Evolutionary conservation across 2,329 filamentous ascomycete genomes (phyloP), one percentile per base, ranked within the genome.

Genomic region (Mollisiaceae sp.): DNA sequence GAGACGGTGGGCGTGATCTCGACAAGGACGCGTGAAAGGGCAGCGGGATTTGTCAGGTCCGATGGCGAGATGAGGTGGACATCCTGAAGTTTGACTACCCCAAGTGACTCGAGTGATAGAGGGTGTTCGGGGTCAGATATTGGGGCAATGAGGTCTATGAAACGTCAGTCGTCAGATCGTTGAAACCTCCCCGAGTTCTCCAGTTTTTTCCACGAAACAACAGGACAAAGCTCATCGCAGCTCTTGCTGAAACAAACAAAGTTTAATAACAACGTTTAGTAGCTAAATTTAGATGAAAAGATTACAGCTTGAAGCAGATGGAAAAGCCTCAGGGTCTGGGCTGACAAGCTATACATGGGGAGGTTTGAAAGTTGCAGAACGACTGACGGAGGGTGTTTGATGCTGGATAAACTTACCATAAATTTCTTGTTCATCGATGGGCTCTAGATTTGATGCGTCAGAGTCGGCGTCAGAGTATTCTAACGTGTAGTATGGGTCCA

Each of bases 41-140:
- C 88, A 80, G 82, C 80, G 18, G 82, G 79, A 63, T 81, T 80
- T 35, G 80, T 85, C 41, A 82, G 82, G 67, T 82, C 81, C 41
- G 85, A 85, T n/a, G 89, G 84, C 8, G 90, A 85, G 54, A 82
- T 83, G 71, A 99, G 92, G 74, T 87, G 85, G 73, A 99, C 97
- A 78, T 99, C 95, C 38, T 91, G 89, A n/a, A 99, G 88, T 72
- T 96, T 97, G 71, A 99, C 93, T 60, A 99, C 95, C 39, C 94
- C 93, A 47, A 99, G 85, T 74, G 95, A 93, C 67, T 94, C 95
- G 58, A 99, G 86, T 2, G 94, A 97, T 61, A 97, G 88, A 43
- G 95, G 95, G 76, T 99, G 95, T 80, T 99, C 95, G 1, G 95
- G 95, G 78, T 99, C 95, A 27, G 92, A 94, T 75, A 99, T 97